Evolutionary conservation across 2,329 filamentous ascomycete genomes (phyloP), one percentile per base, ranked within the genome.

Genomic region (Exophiala oligosperma): DNA sequence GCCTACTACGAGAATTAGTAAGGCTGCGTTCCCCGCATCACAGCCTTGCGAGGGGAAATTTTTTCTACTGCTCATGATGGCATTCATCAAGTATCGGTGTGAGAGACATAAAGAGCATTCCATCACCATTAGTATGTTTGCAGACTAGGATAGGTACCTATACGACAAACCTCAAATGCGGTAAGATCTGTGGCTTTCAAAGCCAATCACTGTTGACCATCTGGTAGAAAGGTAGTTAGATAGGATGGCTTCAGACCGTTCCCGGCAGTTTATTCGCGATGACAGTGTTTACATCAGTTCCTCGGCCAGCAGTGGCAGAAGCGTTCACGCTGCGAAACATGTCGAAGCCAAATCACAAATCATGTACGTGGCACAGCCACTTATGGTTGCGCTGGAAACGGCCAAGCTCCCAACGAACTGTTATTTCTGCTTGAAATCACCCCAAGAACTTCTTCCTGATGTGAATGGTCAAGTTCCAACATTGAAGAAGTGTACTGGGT

Each of bases 401-500:
- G 69, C 73, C 2, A 74, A 79, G n/a, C 67, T 86, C 4, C 68
- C 70, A 3, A 79, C 82, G 62, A 81, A 79, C 12, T 88, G 85
- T 68, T 78, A 81, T 37, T 81, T 81, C 59, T 88, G 85, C 69
- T 83, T 81, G 65, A 49, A 40, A 17, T 54, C 59, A 43, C 38
- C 49, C 2, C 24, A 41, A 2, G 62, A 29, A 52, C 52, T 14
- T 29, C 38, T 9, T 12, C 2, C 26, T 44, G 64, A 59, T 41
- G 65, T 4, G n/a, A 24, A 70, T 17, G 50, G 29, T 43, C 59
- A 68, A n/a, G n/a, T 21, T 12, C 54, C 52, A 3, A 65, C 59
- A 2, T 72, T 86, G n/a, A 81, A 79, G 56, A 76, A 75, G 24
- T 88, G 85, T 67, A 78, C 79, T 2, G 81, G 81, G 6, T 88